phyloP scores from a whole-genome alignment of 441 rosid genomes.

The Metrosideros polymorpha region DNA sequence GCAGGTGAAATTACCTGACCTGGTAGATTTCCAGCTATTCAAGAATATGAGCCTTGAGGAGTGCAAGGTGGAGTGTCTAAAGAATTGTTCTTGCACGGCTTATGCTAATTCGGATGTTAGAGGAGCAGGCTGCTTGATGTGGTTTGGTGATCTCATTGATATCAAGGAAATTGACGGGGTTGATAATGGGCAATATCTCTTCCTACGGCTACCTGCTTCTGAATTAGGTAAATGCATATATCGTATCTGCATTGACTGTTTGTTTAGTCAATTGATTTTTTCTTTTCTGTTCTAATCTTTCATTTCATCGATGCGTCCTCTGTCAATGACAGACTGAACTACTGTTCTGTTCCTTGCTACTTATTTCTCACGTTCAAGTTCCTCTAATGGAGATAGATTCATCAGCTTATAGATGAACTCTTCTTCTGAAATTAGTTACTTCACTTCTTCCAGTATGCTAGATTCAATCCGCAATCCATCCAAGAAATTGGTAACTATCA shows the following conservation, averaged over 20 bases:
- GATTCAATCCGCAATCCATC: neutral
- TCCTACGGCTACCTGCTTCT: neutral
- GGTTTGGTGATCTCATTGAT: constrained; percentile 1
- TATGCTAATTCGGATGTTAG: neutral
- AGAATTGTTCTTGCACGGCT: constrained; percentile 1
- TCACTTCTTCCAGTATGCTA: neutral
- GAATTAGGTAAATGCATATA: neutral
- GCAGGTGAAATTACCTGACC: neutral
- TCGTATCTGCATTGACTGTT: neutral
- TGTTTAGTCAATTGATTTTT: neutral
- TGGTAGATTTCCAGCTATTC: neutral
- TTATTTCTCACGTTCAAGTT: neutral
- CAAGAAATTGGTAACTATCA: neutral
- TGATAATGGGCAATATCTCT: neutral
- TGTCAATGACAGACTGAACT: neutral
- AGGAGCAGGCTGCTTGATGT: constrained; percentile 1
- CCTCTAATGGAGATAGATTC: neutral
- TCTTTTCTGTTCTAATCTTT: neutral
- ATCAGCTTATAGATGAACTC: neutral
- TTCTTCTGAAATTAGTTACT: neutral
- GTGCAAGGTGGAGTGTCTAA: neutral
- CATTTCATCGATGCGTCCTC: neutral
- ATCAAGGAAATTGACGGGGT: neutral
- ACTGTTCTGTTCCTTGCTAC: neutral
- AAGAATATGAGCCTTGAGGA: neutral